Conservation (phyloP, 2,329 filamentous ascomycete species). For the Rutstroemia sydowiana region DNA sequence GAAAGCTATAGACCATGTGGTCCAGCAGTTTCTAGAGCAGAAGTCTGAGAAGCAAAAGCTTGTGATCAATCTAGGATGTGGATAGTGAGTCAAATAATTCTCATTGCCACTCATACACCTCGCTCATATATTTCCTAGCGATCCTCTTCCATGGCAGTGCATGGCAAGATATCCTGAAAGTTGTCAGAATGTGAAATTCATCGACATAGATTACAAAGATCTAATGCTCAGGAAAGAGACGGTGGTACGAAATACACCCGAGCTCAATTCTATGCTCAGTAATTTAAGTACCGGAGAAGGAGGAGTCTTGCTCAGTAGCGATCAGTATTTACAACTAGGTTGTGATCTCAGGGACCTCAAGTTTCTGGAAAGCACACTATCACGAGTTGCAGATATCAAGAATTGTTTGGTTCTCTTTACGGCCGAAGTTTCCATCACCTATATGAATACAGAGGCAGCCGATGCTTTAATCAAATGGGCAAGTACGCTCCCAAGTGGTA, state of each 20-base stretch:
- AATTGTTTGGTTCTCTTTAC: conserved; percentile 66
- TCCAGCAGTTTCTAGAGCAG: conserved; percentile 63
- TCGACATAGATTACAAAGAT: conserved; percentile 81
- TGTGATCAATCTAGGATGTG: conserved; percentile 80
- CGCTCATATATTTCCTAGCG: conserved; percentile 43
- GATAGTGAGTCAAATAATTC: conserved; percentile 58
- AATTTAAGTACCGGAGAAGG: conserved; percentile 37
- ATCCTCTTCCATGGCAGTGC: conserved; percentile 81
- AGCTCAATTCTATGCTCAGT: conserved; percentile 47
- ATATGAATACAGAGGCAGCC: conserved; percentile 70
- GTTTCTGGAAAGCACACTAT: conserved; percentile 52
- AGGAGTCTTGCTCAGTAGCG: conserved; percentile 53
- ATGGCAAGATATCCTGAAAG: conserved; percentile 56
- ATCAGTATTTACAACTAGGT: conserved; percentile 69
- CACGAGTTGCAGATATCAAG: conserved; percentile 47
- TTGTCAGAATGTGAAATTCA: conserved; percentile 56
- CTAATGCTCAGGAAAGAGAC: conserved; percentile 68
- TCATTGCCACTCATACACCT: background rate
- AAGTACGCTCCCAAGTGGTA: conserved; percentile 61
- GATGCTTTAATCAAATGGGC: conserved; percentile 74
- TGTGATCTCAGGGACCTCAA: conserved; percentile 69
- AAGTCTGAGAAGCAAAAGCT: conserved; percentile 54
- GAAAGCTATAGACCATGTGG: conserved; percentile 68
- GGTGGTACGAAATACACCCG: conserved; percentile 56
- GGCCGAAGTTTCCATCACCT: conserved; percentile 85